phyloP scores from a whole-genome alignment of 495 filamentous ascomycete species.

The Xylaria venustula region DNA sequence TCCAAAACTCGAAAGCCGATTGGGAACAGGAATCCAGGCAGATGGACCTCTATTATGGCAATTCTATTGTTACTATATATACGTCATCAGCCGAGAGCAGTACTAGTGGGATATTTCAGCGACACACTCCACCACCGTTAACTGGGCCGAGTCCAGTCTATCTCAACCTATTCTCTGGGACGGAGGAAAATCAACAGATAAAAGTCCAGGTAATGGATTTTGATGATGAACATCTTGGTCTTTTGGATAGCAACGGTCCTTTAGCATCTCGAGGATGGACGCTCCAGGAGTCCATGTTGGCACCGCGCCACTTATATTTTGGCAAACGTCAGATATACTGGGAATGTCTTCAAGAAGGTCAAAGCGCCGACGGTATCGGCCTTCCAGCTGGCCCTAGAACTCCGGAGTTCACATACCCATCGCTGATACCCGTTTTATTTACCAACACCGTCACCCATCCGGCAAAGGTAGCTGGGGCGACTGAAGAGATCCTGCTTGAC shows the following conservation, averaged over 20 bases:
- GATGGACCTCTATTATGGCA: constrained; percentile 18
- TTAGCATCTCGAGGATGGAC: constrained; percentile 14
- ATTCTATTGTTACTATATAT: constrained; percentile 13
- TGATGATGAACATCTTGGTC: background rate
- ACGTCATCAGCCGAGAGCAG: constrained; percentile 5
- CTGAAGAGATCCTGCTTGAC: background rate
- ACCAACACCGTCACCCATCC: background rate
- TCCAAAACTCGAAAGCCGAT: constrained; percentile 21
- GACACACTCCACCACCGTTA: background rate
- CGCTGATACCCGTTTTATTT: background rate
- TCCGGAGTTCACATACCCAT: background rate
- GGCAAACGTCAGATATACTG: constrained; percentile 3
- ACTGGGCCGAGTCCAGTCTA: background rate
- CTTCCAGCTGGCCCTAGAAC: background rate
- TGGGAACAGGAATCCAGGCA: constrained; percentile 12
- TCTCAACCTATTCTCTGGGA: background rate
- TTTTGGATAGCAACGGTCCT: background rate
- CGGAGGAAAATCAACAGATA: background rate
- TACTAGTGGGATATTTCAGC: background rate
- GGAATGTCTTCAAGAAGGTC: background rate
- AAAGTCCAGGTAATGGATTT: background rate
- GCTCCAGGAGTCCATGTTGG: constrained; percentile 11
- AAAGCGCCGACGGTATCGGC: constrained; percentile 1
- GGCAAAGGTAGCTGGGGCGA: background rate
- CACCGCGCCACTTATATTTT: background rate